A percentile compares a stretch with the other conserved stretches of the same genome.
phyloP scores from a whole-genome alignment of 116 monocot species.

The Phalaenopsis hybrid region DNA sequence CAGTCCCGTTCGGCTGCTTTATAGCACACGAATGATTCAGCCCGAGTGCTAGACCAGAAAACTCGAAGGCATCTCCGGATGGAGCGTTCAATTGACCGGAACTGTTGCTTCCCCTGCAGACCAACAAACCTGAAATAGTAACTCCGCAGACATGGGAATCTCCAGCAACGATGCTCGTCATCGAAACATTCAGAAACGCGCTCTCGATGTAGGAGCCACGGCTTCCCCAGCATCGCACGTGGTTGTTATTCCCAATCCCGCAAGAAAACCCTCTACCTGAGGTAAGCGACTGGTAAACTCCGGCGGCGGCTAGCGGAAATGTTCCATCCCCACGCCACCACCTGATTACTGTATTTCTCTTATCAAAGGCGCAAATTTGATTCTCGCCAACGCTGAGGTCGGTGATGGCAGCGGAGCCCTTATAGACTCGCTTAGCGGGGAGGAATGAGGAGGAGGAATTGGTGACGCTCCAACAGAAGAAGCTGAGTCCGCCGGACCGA shows the following conservation, averaged over 20 bases:
- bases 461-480: conserved; percentile 58
- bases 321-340: conserved; percentile 49
- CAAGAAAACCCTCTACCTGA: conserved; percentile 73
- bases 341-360: conserved; percentile 16
- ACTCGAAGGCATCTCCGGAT: conserved; percentile 23
- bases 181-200: conserved; percentile 27
- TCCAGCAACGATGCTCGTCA: conserved; percentile 61
- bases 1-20: conserved; percentile 26
- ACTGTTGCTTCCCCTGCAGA: conserved; percentile 55
- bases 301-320: conserved; percentile 23
- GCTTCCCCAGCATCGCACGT: conserved; percentile 60
- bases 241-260: conserved; percentile 26
- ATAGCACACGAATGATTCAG: conserved; percentile 53
- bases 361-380: conserved; percentile 46
- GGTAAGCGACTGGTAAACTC: conserved; percentile 58
- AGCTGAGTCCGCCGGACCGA: conserved; percentile 20
- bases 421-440: conserved; percentile 42
- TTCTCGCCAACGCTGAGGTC: conserved; percentile 52
- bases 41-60: conserved; percentile 46
- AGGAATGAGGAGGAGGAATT: not conserved
- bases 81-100: conserved; percentile 31
- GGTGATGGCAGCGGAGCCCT: conserved; percentile 9
- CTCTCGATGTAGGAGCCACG: conserved; percentile 18
- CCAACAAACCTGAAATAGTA: conserved; percentile 22
- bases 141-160: conserved; percentile 64